These are phyloP conservation scores for Coffea humblotiana DNA, from an alignment of 305 asterid species.

Conservation along the genomic window DNA sequence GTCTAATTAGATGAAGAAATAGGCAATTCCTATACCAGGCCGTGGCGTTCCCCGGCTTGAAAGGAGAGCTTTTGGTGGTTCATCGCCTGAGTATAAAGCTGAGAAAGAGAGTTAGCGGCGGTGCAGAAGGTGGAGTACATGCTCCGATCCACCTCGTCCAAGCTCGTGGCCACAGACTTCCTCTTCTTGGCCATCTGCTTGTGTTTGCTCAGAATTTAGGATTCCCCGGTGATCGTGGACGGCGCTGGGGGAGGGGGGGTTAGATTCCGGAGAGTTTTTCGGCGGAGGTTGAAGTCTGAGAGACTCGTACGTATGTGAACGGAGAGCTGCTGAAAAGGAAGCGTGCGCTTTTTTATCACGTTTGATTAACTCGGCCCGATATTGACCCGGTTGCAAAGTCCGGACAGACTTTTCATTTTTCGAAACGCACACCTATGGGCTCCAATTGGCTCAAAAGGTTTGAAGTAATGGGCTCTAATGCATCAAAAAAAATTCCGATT, in stretches of 20 bases:
- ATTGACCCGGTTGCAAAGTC: background rate
- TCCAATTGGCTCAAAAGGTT: no score
- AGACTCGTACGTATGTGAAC: background rate
- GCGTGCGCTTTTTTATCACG: background rate
- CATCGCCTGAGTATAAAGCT: constrained; percentile 56
- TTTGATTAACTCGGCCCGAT: background rate
- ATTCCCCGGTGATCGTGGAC: constrained; percentile 11
- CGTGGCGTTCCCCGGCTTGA: constrained; percentile 59
- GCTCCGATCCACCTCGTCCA: constrained; percentile 60
- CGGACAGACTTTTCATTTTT: no score
- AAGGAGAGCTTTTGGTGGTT: constrained; percentile 53
- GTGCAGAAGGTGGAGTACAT: constrained; percentile 47
- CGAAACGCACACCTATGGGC: background rate
- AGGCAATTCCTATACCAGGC: constrained; percentile 28
- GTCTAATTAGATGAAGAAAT: no score
- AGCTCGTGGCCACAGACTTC: constrained; percentile 48
- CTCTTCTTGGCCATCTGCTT: constrained; percentile 49
- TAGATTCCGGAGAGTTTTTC: constrained; percentile 16
- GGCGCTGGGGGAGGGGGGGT: constrained; percentile 2
- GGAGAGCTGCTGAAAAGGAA: constrained; percentile 4
- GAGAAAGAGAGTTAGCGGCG: constrained; percentile 53
- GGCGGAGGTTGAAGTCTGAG: constrained; percentile 17
- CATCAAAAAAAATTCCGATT: no score
- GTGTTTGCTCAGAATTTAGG: background rate
- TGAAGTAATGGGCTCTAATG: no score